Evolutionary conservation across 1,139 yeast species (phyloP).

Genomic region (Scheffersomyces stambukii): DNA sequence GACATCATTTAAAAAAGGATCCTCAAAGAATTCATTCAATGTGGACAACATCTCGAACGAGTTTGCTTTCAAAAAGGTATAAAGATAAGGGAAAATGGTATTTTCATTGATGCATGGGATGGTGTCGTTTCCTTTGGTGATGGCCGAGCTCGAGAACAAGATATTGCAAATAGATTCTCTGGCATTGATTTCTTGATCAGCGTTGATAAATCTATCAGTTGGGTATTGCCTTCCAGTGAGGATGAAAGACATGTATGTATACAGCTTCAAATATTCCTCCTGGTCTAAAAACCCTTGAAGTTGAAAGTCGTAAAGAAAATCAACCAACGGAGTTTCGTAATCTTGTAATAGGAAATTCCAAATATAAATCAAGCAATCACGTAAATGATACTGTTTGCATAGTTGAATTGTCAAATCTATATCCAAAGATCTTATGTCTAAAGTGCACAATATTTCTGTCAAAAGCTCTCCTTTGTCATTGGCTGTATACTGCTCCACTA

Average conservation of each 20-base stretch:
- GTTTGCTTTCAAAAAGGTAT: constrained; percentile 43
- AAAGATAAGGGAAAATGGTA: constrained; percentile 58
- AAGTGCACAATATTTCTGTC: constrained; percentile 61
- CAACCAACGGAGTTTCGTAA: constrained; percentile 62
- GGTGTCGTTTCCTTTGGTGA: constrained; percentile 10
- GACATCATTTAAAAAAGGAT: constrained; percentile 51
- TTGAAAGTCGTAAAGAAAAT: constrained; percentile 42
- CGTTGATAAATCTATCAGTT: constrained; percentile 47
- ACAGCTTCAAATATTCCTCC: constrained; percentile 36
- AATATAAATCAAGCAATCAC: constrained; percentile 61
- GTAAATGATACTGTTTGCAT: constrained; percentile 50
- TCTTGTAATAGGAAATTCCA: constrained; percentile 67
- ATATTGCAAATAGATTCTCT: constrained; percentile 48
- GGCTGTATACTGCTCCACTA: constrained; percentile 46
- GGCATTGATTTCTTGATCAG: constrained; percentile 25
- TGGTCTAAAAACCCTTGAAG: constrained; percentile 6
- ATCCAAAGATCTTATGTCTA: constrained; percentile 66
- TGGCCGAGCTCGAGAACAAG: constrained; percentile 34
- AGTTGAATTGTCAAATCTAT: constrained; percentile 64
- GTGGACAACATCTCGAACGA: constrained; percentile 59
- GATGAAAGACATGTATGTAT: constrained; percentile 61
- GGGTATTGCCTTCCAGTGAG: constrained; percentile 80
- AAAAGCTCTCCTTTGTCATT: constrained; percentile 42
- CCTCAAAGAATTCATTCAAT: constrained; percentile 77
- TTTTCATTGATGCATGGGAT: constrained; percentile 17